Evolutionary conservation across 805 yeast genomes (phyloP), one percentile per base, ranked within the genome.

Genomic region (Jamesozyma piceae): DNA sequence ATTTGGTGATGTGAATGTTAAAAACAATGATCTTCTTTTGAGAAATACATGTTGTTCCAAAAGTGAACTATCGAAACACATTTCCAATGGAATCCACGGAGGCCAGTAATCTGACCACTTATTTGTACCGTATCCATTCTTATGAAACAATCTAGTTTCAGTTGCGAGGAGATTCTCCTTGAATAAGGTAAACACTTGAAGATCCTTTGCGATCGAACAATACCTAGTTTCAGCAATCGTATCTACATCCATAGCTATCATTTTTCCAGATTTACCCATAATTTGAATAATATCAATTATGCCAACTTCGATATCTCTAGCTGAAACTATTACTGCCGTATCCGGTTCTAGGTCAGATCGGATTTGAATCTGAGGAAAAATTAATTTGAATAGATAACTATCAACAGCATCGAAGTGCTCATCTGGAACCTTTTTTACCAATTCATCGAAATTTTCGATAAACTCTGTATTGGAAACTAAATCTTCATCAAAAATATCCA

Each of bases 71-170:
- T 73, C 72, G 49, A 74, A 75, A 53, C 82, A 76, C 51, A 76
- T 69, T 54, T 80, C 88, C 41, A 77, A 50, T 0, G 84, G 83
- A 18, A 80, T 51, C 72, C 75, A 73, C 0, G 86, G 86, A 0
- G 86, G 84, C 86, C 86, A 80, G 54, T 59, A 51, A 26, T 41
- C 47, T 1, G 55, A 47, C 9, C 50, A 47, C 4, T 46, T 50
- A 11, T 60, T 56, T 37, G 56, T 49, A 6, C 65, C 59, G 35
- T 58, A 59, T 13, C 59, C 55, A 35, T 52, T 49, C 42, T 63
- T 63, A 30, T 47, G 41, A 20, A 51, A 47, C 5, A 39, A 39
- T 20, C 59, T 40, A 19, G 54, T 58, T 15, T 62, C 64, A 6
- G 58, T 60, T 1, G 57, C 38, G 41, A 52, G 26, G 35, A 65